Base-by-base conservation (phyloP, 805 yeast genomes). In the Candida maesae region DNA sequence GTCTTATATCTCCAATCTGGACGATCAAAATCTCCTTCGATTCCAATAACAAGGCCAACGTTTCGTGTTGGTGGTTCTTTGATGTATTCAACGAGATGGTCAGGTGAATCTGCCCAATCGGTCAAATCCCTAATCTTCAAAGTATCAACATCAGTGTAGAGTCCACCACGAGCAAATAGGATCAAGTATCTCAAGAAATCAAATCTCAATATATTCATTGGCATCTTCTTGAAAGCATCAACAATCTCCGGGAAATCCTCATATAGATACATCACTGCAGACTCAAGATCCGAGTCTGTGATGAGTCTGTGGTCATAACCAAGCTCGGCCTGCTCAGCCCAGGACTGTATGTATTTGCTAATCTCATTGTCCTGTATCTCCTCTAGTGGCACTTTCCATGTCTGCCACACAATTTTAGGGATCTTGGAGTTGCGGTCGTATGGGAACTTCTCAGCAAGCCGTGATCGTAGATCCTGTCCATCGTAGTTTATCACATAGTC, bases 101-200 rank as follows among this genome's bases (percentile, higher is more conserved):
- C 79, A 1, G 81, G 80, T 33, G 36, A 35, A 75, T 75, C 84
- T 77, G 75, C 42, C 77, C 74, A 30, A 73, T 78, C 34, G 71
- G 67, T 3, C 74, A 81, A 42, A 64, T 76, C 46, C 13, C 13
- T 74, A 44, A 77, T 42, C 60, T 18, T 15, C 14, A 37, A 64
- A 2, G 83, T 76, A 55, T 79, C 84, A 36, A 76, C 73, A 55
- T 79, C 84, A 2, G 81, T 14, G 31, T 28, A 28, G 6, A 15
- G 5, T 7, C 31, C 31, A 7, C 31, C 31, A 28, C 31, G 31
- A 12, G 31, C 31, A 16, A 8, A 28, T 6, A 78, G 54, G 6
- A 78, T 59, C 47, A 78, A 57, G 55, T 78, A 79, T 41, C 79
- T 66, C 52, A 76, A 65, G 44, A 78, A 77, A 49, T 79, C 84